phyloP scores from a whole-genome alignment of 2,329 filamentous ascomycete species.

The Thermoascus crustaceus region DNA sequence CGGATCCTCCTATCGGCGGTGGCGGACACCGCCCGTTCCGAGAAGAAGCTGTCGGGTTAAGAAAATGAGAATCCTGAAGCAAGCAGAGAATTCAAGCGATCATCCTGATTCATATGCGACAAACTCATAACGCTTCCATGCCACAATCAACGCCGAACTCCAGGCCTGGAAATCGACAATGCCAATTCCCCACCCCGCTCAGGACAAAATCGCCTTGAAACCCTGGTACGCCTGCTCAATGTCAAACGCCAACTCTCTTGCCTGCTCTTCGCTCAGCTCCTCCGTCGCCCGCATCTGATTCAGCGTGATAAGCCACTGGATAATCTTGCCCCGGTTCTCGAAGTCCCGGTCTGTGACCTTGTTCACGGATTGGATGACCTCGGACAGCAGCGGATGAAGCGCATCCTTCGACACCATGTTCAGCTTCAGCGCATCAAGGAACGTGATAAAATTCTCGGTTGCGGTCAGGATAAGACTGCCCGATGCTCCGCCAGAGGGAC shows the following conservation, averaged over 20 bases:
- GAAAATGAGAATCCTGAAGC: too few relatives aligned
- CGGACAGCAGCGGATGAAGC: conserved; percentile 86
- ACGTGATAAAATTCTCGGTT: conserved; percentile 97
- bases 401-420: conserved; percentile 92
- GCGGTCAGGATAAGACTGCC: conserved; percentile 72
- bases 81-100: too few relatives aligned
- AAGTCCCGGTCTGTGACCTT: conserved; percentile 94
- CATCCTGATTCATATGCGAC: too few relatives aligned
- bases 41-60: conserved; percentile 1
- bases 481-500: conserved; percentile 36
- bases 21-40: too few relatives aligned
- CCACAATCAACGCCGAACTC: too few relatives aligned
- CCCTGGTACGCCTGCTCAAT: conserved; percentile 92
- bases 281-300: conserved; percentile 98
- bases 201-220: conserved; percentile 72
- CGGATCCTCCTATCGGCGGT: too few relatives aligned
- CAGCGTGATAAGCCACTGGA: conserved; percentile 93
- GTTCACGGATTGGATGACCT: conserved; percentile 95
- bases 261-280: conserved; percentile 78
- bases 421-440: conserved; percentile 87
- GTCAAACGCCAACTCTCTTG: conserved; percentile 80
- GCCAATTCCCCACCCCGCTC: conserved; percentile 14
- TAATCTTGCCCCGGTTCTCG: conserved; percentile 90
- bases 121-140: neutral
- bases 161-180: neutral